phyloP scores from a whole-genome alignment of 148 eudicot species.

The Chenopodium suecicum region DNA sequence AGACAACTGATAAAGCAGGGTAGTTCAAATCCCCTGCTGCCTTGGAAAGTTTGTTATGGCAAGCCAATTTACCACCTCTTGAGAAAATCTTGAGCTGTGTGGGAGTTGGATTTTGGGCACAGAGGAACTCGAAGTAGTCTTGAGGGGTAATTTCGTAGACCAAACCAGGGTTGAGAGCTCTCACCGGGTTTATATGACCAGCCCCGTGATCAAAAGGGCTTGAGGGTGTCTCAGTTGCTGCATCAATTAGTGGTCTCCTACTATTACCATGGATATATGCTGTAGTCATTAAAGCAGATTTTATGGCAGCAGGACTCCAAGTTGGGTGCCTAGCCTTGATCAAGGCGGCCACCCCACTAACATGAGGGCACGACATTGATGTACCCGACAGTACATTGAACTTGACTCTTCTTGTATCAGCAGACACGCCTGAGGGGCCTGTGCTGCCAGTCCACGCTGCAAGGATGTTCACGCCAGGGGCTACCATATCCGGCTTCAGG shows the following conservation, averaged over 20 bases:
- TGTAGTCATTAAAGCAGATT: slow-evolving; percentile 92
- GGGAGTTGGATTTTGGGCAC: slow-evolving; percentile 57
- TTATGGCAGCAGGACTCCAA: slow-evolving; percentile 88
- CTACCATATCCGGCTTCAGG: slow-evolving; percentile 78
- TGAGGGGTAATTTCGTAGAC: slow-evolving; percentile 67
- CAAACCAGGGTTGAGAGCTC: slow-evolving; percentile 81
- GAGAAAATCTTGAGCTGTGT: slow-evolving; percentile 58
- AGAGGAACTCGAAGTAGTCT: slow-evolving; percentile 81
- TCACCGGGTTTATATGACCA: slow-evolving; percentile 75
- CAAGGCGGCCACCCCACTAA: slow-evolving; percentile 89
- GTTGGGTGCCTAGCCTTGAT: slow-evolving; percentile 75
- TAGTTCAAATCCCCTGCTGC: slow-evolving; percentile 75
- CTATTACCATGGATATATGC: slow-evolving; percentile 70
- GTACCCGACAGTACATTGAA: slow-evolving; percentile 90
- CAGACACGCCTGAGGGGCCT: slow-evolving; percentile 63
- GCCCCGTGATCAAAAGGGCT: slow-evolving; percentile 78
- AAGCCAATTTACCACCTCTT: slow-evolving; percentile 47
- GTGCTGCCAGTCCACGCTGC: slow-evolving; percentile 75
- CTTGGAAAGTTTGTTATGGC: slow-evolving; percentile 33
- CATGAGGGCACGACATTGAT: slow-evolving; percentile 96
- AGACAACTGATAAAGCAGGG: slow-evolving; percentile 76
- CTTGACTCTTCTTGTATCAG: slow-evolving; percentile 56
- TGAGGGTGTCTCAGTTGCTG: slow-evolving; percentile 48
- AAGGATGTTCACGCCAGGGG: slow-evolving; percentile 94
- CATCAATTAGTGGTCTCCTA: slow-evolving; percentile 46